Evolutionary conservation across 495 filamentous ascomycete species (phyloP).

Genomic region (Hypoxylon intermedium): DNA sequence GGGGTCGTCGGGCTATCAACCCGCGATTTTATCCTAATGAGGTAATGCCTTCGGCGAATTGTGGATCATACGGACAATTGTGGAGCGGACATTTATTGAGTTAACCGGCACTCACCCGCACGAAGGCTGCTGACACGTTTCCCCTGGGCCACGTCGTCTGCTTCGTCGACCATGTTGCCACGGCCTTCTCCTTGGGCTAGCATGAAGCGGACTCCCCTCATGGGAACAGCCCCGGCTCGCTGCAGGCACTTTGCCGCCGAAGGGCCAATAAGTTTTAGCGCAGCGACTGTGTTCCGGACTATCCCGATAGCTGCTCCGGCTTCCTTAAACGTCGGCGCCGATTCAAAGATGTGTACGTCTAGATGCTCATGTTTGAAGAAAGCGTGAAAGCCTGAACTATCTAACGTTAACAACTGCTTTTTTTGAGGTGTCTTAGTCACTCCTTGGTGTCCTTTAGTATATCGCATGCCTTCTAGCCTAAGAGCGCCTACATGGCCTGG

Average conservation of each 20-base stretch:
- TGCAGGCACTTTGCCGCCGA: constrained; percentile 1
- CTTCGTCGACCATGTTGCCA: constrained; percentile 2
- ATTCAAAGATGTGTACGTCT: constrained; percentile 41
- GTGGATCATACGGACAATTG: too few relatives aligned
- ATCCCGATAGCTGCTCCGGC: constrained; percentile 18
- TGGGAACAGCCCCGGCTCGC: constrained; percentile 26
- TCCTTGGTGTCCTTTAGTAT: too few relatives aligned
- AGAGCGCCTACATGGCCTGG: too few relatives aligned
- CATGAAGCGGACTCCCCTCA: constrained; percentile 28
- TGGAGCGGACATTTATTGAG: too few relatives aligned
- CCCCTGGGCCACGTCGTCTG: background rate
- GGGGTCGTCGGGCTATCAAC: too few relatives aligned
- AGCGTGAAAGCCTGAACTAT: constrained; percentile 7
- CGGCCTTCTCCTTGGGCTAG: constrained; percentile 2
- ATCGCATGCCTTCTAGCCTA: too few relatives aligned
- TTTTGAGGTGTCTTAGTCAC: too few relatives aligned
- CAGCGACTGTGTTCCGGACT: constrained; percentile 2
- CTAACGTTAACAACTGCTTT: too few relatives aligned
- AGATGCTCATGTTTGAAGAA: constrained; percentile 33
- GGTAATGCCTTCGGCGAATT: too few relatives aligned
- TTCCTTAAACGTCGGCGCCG: constrained; percentile 34
- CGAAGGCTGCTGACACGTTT: constrained; percentile 20
- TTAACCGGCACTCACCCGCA: too few relatives aligned
- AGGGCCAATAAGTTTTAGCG: constrained; percentile 13
- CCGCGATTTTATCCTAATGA: too few relatives aligned